phyloP scores from a whole-genome alignment of 2,329 filamentous ascomycete species.

The Ilyonectria sp. region DNA sequence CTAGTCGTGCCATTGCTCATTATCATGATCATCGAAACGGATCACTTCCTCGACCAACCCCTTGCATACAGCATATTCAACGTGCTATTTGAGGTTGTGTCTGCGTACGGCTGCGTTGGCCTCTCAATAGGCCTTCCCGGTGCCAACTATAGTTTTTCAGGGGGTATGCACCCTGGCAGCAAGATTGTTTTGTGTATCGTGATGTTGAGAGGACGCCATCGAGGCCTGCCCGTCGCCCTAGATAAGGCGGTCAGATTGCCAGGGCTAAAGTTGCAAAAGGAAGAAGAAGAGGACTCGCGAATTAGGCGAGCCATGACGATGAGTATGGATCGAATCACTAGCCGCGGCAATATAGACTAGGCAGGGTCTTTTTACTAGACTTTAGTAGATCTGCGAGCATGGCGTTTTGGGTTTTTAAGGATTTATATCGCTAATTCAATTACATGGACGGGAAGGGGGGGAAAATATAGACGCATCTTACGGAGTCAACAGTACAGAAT shows the following conservation, averaged over 20 bases:
- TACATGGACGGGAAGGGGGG: not conserved
- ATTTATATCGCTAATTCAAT: not conserved
- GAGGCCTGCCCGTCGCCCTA: slow-evolving; percentile 70
- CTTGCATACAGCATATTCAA: slow-evolving; percentile 72
- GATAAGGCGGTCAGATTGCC: slow-evolving; percentile 68
- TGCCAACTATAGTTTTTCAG: slow-evolving; percentile 68
- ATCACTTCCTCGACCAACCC: slow-evolving; percentile 67
- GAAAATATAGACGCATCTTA: slow-evolving; percentile 8
- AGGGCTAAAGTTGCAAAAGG: slow-evolving; percentile 47
- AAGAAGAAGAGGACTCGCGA: slow-evolving; percentile 51
- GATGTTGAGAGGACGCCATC: slow-evolving; percentile 70
- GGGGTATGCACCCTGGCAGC: slow-evolving; percentile 67
- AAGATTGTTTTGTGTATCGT: slow-evolving; percentile 73
- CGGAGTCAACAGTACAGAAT: slow-evolving; percentile 19
- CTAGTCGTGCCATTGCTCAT: slow-evolving; percentile 73
- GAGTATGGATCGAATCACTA: slow-evolving; percentile 46
- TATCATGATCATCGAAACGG: slow-evolving; percentile 73
- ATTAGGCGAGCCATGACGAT: slow-evolving; percentile 49
- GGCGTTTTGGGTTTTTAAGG: slow-evolving; percentile 16
- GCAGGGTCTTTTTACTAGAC: not conserved
- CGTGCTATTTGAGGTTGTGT: slow-evolving; percentile 71
- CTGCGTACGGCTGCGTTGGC: slow-evolving; percentile 74
- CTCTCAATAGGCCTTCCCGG: slow-evolving; percentile 70
- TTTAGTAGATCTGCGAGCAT: slow-evolving; percentile 13
- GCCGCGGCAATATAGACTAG: slow-evolving; percentile 40